Percentiles rank a stretch among this genome's conserved stretches.
phyloP scores from a whole-genome alignment of 805 yeast genomes.

The Myxozyma melibiosi region DNA sequence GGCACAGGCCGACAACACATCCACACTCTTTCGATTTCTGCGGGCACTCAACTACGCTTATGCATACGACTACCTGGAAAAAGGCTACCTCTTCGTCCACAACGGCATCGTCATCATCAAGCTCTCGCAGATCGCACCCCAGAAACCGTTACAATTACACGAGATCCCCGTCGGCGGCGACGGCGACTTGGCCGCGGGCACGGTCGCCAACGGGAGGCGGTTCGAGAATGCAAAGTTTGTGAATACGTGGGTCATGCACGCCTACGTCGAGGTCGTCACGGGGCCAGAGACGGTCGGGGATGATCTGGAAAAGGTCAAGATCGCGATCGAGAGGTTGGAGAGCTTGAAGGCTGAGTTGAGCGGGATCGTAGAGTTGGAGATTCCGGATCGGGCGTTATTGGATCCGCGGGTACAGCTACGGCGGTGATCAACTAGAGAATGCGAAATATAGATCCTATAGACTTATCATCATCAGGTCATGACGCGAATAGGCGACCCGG shows the following conservation, averaged over 20 bases:
- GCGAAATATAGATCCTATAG: neutral
- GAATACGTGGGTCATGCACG: slow-evolving; percentile 29
- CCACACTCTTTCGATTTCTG: slow-evolving; percentile 17
- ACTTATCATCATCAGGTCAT: neutral
- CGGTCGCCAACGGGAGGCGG: slow-evolving; percentile 20
- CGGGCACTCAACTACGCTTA: slow-evolving; percentile 30
- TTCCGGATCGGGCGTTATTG: slow-evolving; percentile 30
- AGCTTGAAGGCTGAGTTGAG: slow-evolving; percentile 20
- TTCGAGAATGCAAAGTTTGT: slow-evolving; percentile 16
- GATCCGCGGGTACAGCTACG: slow-evolving; percentile 32
- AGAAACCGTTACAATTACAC: slow-evolving; percentile 18
- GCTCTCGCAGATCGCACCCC: slow-evolving; percentile 24
- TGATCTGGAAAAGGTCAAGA: slow-evolving; percentile 20
- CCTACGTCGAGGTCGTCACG: slow-evolving; percentile 25
- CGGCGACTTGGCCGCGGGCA: slow-evolving; percentile 17
- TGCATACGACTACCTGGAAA: slow-evolving; percentile 27
- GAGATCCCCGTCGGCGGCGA: slow-evolving; percentile 19
- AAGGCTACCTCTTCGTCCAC: slow-evolving; percentile 25
- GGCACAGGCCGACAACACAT: slow-evolving; percentile 3
- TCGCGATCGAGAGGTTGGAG: slow-evolving; percentile 25
- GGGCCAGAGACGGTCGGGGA: slow-evolving; percentile 21
- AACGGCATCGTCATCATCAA: slow-evolving; percentile 19
- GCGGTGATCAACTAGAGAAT: slow-evolving; percentile 4
- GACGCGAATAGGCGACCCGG: slow-evolving; percentile 11
- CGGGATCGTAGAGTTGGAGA: slow-evolving; percentile 23